Percentiles rank a stretch among this genome's conserved stretches.
Conservation (phyloP, 768 basidiomycete genomes). For the Nevesoporus exiguus region DNA sequence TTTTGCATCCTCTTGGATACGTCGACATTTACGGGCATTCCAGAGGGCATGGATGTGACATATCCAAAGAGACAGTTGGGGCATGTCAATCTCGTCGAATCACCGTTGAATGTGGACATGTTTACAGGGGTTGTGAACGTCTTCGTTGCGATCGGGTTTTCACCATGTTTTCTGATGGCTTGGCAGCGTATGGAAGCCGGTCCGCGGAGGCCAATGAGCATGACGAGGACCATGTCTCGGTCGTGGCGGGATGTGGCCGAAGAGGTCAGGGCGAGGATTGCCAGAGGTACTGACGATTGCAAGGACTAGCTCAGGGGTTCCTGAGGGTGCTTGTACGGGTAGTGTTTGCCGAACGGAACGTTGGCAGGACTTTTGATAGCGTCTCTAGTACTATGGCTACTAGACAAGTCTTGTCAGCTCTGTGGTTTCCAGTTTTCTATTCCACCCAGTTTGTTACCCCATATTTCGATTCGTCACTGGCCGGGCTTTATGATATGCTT, state of each 20-base stretch:
- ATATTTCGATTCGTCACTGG: too few species aligned
- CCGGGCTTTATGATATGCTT: too few species aligned
- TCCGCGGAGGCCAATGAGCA: background rate
- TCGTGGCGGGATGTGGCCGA: background rate
- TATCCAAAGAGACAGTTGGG: background rate
- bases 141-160: background rate
- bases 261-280: constrained; percentile 1
- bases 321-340: background rate
- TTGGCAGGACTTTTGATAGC: too few species aligned
- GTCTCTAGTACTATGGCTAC: too few species aligned
- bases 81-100: constrained; percentile 1
- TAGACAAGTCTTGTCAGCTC: too few species aligned
- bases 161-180: background rate
- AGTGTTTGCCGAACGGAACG: too few species aligned
- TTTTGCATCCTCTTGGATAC: background rate
- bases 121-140: background rate
- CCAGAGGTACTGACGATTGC: background rate
- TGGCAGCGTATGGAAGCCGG: background rate
- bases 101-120: background rate
- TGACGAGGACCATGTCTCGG: background rate
- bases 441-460: too few species aligned
- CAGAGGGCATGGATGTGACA: constrained; percentile 1
- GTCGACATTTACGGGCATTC: background rate
- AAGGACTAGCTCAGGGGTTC: background rate
- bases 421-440: too few species aligned